Evolutionary conservation across 768 basidiomycete genomes (phyloP).

Genomic region (Saitozyma sp.): DNA sequence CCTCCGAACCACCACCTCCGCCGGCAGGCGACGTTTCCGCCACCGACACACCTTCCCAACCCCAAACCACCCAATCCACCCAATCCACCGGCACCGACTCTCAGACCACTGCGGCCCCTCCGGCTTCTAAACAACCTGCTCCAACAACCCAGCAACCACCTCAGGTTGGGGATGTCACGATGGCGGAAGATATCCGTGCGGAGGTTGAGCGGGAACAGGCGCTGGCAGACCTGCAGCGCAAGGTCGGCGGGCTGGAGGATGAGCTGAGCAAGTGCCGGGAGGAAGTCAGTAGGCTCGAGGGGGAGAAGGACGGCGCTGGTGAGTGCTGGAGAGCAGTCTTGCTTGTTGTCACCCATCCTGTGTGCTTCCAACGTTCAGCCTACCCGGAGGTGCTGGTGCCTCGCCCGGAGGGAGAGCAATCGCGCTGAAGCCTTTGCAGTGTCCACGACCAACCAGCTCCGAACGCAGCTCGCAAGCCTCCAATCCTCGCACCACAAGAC

Average conservation of each 20-base stretch:
- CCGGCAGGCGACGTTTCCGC: too few species aligned
- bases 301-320: constrained; percentile 53
- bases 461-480: constrained; percentile 33
- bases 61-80: too few species aligned
- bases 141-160: too few species aligned
- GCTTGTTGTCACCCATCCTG: too few species aligned
- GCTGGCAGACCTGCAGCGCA: constrained; percentile 36
- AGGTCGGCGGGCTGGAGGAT: constrained; percentile 28
- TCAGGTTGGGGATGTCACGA: too few species aligned
- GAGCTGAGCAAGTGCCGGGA: constrained; percentile 66
- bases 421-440: constrained; percentile 12
- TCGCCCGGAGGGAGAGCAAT: constrained; percentile 36
- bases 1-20: too few species aligned
- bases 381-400: too few species aligned
- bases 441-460: constrained; percentile 31
- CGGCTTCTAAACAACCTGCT: too few species aligned
- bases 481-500: constrained; percentile 45
- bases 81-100: too few species aligned
- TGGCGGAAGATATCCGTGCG: constrained; percentile 29
- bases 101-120: too few species aligned
- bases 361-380: too few species aligned
- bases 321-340: constrained; percentile 47
- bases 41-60: too few species aligned
- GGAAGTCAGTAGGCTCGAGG: constrained; percentile 64
- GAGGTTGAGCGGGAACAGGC: constrained; percentile 47